These are phyloP conservation scores for Leishmania tropica DNA, from an alignment of 208 protist species.

Conservation along the genomic window DNA sequence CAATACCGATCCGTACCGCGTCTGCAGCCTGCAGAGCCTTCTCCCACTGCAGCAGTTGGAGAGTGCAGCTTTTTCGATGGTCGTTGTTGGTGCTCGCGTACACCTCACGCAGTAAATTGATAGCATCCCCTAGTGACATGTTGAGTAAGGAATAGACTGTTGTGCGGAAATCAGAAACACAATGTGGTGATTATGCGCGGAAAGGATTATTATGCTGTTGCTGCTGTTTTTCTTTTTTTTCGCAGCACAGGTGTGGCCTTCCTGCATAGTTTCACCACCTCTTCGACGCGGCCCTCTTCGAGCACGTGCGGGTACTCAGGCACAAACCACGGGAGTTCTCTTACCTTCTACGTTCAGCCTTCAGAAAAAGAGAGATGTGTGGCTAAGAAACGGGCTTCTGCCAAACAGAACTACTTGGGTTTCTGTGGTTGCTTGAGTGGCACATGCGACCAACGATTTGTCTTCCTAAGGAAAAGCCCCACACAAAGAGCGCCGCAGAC, in stretches of 20 bases:
- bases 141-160: not conserved
- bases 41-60: constrained; percentile 59
- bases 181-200: not conserved
- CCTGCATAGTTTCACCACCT: not conserved
- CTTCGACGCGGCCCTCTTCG: not conserved
- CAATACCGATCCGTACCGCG: constrained; percentile 49
- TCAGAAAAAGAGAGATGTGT: not conserved
- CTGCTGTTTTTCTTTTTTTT: not conserved
- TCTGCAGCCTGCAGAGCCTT: constrained; percentile 41
- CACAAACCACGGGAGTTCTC: not conserved
- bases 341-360: not conserved
- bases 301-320: not conserved
- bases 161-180: not conserved
- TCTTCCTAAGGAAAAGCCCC: not conserved
- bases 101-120: constrained; percentile 39
- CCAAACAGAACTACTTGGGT: not conserved
- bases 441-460: not conserved
- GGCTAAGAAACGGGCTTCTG: not conserved
- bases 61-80: constrained; percentile 33
- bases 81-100: constrained; percentile 58
- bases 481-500: not conserved
- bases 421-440: not conserved
- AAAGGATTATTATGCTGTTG: not conserved
- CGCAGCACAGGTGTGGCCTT: too few species aligned
- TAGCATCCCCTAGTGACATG: constrained; percentile 36